phyloP scores from a whole-genome alignment of 2,329 filamentous ascomycete genomes.

The Fusarium incarnatum region DNA sequence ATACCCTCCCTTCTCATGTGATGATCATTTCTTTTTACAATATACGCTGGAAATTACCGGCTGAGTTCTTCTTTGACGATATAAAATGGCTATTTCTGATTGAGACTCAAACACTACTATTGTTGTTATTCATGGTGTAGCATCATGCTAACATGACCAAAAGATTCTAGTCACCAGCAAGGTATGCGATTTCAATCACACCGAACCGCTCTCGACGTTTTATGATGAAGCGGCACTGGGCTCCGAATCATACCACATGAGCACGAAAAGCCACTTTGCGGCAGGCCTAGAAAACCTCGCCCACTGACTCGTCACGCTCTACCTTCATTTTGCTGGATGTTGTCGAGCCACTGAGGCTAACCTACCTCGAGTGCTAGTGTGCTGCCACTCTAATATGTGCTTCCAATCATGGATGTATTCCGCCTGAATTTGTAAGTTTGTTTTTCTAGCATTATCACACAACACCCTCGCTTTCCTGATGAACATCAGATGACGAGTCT shows the following conservation, averaged over 20 bases:
- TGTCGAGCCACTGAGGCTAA: constrained; percentile 38
- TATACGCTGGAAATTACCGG: constrained; percentile 96
- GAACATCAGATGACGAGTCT: constrained; percentile 79
- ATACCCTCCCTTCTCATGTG: constrained; percentile 42
- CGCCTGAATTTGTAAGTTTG: constrained; percentile 24
- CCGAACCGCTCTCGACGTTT: constrained; percentile 45
- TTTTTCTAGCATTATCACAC: constrained; percentile 9
- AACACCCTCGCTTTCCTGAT: constrained; percentile 52
- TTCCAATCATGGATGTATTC: not conserved
- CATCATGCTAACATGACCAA: constrained; percentile 50
- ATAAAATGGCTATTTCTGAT: constrained; percentile 91
- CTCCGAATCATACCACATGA: constrained; percentile 81
- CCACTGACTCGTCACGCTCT: constrained; percentile 75
- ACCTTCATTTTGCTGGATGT: constrained; percentile 15
- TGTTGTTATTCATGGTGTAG: constrained; percentile 19
- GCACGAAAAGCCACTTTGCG: constrained; percentile 88
- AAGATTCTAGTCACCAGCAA: constrained; percentile 44
- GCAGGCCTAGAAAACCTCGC: constrained; percentile 99
- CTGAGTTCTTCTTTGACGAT: constrained; percentile 83
- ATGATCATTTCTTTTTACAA: constrained; percentile 75
- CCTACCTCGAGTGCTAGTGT: constrained; percentile 34
- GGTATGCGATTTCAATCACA: constrained; percentile 48
- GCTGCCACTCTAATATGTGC: not conserved
- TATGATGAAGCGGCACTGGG: constrained; percentile 97
- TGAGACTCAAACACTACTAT: constrained; percentile 30